Conservation (phyloP, 257 asterid genomes). For the Apocynum venetum region DNA sequence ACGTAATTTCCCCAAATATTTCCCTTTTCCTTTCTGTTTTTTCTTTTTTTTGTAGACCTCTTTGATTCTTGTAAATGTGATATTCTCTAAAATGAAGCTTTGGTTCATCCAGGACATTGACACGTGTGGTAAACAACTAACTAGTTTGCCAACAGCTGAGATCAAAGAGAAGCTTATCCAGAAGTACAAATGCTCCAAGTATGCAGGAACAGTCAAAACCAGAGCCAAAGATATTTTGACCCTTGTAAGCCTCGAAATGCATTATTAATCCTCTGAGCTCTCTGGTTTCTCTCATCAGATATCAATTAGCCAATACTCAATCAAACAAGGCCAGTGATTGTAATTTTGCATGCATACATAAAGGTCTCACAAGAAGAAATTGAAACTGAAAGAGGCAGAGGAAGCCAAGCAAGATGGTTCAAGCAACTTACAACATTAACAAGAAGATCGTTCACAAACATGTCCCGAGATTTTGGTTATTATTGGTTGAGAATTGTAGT, state of each 20-base stretch:
- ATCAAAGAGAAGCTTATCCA: constrained; percentile 63
- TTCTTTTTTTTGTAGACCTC: too few species aligned
- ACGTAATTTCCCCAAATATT: background rate
- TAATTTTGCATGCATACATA: background rate
- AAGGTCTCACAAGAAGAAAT: constrained; percentile 40
- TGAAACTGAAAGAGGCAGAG: constrained; percentile 31
- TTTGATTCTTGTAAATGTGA: too few species aligned
- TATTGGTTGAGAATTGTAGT: constrained; percentile 76
- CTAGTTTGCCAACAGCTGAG: constrained; percentile 47
- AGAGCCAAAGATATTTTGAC: constrained; percentile 40
- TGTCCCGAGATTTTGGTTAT: constrained; percentile 83
- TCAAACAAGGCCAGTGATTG: background rate
- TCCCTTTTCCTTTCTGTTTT: background rate
- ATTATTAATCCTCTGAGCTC: background rate
- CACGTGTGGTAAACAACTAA: constrained; percentile 20
- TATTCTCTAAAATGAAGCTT: background rate
- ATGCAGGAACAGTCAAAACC: constrained; percentile 32
- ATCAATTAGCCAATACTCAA: background rate
- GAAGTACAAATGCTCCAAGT: constrained; percentile 50
- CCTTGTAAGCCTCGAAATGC: constrained; percentile 34
- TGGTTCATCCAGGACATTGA: constrained; percentile 29
- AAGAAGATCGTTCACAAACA: constrained; percentile 64
- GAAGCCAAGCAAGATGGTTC: constrained; percentile 63
- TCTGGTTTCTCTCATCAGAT: background rate
- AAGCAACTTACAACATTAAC: constrained; percentile 65